Percentiles rank a stretch among this genome's conserved stretches.
These are phyloP conservation scores for Aureobasidium subglaciale DNA, from an alignment of 2,329 filamentous ascomycete species.

Conservation along the genomic window DNA sequence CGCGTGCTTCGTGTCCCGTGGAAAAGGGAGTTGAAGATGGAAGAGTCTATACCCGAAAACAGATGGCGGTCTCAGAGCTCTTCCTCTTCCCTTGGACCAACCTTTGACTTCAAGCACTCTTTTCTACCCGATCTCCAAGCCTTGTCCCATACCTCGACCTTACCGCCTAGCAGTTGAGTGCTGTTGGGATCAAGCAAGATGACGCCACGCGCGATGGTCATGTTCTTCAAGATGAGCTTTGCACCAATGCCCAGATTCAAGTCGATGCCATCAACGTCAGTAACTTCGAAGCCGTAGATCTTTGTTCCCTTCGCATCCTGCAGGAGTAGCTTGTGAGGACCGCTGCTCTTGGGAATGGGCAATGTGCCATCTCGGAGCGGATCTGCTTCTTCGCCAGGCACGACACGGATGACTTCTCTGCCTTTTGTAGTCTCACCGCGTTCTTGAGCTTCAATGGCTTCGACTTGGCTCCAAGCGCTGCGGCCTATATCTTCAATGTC, in stretches of 20 bases:
- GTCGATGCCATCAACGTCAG: conserved; percentile 56
- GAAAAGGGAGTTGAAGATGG: background rate
- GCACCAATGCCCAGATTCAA: conserved; percentile 65
- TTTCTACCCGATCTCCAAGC: conserved; percentile 69
- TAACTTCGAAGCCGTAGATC: conserved; percentile 66
- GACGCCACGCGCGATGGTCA: conserved; percentile 65
- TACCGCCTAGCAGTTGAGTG: conserved; percentile 75
- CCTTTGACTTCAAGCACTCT: conserved; percentile 53
- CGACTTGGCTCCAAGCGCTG: conserved; percentile 80
- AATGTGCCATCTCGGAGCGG: conserved; percentile 30
- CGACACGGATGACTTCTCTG: conserved; percentile 71
- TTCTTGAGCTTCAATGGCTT: conserved; percentile 67
- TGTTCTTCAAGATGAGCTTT: conserved; percentile 66
- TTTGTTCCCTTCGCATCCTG: conserved; percentile 69
- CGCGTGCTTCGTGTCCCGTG: too few relatives aligned
- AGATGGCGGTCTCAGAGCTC: conserved; percentile 16
- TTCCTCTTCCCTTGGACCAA: conserved; percentile 20
- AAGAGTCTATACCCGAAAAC: background rate
- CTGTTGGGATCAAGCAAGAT: conserved; percentile 66
- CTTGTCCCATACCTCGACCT: conserved; percentile 73
- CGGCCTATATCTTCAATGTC: conserved; percentile 77
- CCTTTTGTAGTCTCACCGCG: conserved; percentile 69
- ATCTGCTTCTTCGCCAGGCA: conserved; percentile 39
- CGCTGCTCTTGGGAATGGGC: conserved; percentile 29
- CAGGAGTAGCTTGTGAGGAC: conserved; percentile 72